These are phyloP conservation scores for Geranium incanum DNA, from an alignment of 441 rosid species.

Conservation along the genomic window DNA sequence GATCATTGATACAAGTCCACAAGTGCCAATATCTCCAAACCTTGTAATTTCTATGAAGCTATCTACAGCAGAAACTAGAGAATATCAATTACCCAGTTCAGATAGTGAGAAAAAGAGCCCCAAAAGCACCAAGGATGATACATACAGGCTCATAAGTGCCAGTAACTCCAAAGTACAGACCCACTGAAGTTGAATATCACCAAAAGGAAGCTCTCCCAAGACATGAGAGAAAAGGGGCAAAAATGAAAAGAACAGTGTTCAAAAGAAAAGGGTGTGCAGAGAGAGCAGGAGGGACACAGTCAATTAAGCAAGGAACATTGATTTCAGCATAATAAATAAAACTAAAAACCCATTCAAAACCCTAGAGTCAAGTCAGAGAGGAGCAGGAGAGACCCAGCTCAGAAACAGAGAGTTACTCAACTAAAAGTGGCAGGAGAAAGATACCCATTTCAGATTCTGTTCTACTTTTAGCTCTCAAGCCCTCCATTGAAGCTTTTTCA, in stretches of 20 bases:
- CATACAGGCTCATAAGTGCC: slow-evolving; percentile 24
- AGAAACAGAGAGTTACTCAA: slow-evolving; percentile 28
- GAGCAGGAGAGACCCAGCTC: slow-evolving; percentile 15
- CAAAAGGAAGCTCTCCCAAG: slow-evolving; percentile 24
- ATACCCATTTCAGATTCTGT: slow-evolving; percentile 80
- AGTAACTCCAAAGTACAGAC: slow-evolving; percentile 22
- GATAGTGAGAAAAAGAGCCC: slow-evolving; percentile 16
- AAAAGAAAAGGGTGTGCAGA: slow-evolving; percentile 18
- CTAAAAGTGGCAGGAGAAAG: slow-evolving; percentile 53
- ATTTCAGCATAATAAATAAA: slow-evolving; percentile 55
- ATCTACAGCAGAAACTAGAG: not conserved
- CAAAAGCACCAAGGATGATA: slow-evolving; percentile 16
- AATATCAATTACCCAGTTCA: slow-evolving; percentile 10
- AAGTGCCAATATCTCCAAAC: too few relatives aligned
- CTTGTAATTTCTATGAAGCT: slow-evolving; percentile 5
- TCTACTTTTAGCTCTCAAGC: slow-evolving; percentile 53
- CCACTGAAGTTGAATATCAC: slow-evolving; percentile 20
- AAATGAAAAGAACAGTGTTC: slow-evolving; percentile 27
- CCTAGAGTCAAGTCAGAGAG: slow-evolving; percentile 44
- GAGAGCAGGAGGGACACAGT: slow-evolving; percentile 40
- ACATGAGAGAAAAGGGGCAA: slow-evolving; percentile 22
- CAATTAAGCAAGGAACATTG: slow-evolving; percentile 52
- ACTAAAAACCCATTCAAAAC: slow-evolving; percentile 36
- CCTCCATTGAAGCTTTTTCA: slow-evolving; percentile 26
- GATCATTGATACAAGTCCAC: too few relatives aligned